Percentiles rank a stretch among this genome's conserved stretches.
These are phyloP conservation scores for Alternaria longipes DNA, from an alignment of 2,329 filamentous ascomycete genomes.

Conservation along the genomic window DNA sequence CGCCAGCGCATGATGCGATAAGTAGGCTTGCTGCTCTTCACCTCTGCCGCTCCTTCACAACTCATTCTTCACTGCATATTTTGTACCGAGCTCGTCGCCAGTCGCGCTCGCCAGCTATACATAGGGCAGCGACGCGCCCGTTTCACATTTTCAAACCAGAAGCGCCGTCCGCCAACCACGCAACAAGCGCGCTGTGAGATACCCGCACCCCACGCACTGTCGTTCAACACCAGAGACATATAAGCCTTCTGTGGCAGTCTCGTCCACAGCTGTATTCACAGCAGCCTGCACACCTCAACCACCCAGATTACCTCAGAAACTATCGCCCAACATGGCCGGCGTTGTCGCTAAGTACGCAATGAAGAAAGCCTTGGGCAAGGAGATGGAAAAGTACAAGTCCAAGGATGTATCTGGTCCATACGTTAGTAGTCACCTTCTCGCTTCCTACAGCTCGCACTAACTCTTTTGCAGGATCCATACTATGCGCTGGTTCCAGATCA, in stretches of 20 bases:
- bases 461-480: slow-evolving; percentile 77
- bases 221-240: slow-evolving; percentile 26
- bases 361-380: slow-evolving; percentile 58
- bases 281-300: slow-evolving; percentile 8
- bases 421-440: slow-evolving; percentile 43
- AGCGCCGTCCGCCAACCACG: slow-evolving; percentile 47
- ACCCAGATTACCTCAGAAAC: slow-evolving; percentile 11
- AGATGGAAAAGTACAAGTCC: slow-evolving; percentile 58
- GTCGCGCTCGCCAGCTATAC: slow-evolving; percentile 44
- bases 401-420: slow-evolving; percentile 55
- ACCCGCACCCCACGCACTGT: slow-evolving; percentile 33
- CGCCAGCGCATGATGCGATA: slow-evolving; percentile 39
- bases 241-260: slow-evolving; percentile 26
- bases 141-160: slow-evolving; percentile 45
- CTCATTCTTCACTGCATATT: slow-evolving; percentile 5
- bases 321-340: slow-evolving; percentile 53
- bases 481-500: slow-evolving; percentile 84
- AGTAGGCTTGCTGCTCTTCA: slow-evolving; percentile 17
- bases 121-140: slow-evolving; percentile 51
- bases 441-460: slow-evolving; percentile 10
- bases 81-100: slow-evolving; percentile 22
- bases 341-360: slow-evolving; percentile 60
- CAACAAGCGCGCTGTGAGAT: slow-evolving; percentile 32
- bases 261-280: slow-evolving; percentile 8
- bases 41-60: slow-evolving; percentile 14